Evolutionary conservation across 2,329 filamentous ascomycete species (phyloP), one percentile per base, ranked within the genome.

Genomic region (Ceratocystis albifundus): DNA sequence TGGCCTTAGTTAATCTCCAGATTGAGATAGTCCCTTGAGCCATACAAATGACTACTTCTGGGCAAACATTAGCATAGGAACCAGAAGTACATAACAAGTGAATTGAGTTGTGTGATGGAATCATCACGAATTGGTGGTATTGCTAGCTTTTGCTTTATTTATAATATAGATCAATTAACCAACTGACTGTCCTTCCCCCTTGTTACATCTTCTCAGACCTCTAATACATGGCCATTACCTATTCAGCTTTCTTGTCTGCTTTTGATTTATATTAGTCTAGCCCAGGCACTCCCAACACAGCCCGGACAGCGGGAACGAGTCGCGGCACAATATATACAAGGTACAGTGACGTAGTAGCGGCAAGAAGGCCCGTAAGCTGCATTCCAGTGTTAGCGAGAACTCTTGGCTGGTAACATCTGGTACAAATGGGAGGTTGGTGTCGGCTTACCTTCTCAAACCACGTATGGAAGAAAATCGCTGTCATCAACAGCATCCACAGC

Each of bases 401-500:
- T 17, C 36, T 30, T 3, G 8, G 7, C 12, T 6, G n/a, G 22
- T 20, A 50, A 50, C 2, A 48, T n/a, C n/a, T 0, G 20, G 20
- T 22, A 48, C 46, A 22, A 48, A 48, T n/a, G 46, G 20, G 48
- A 20, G 3, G 3, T 12, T 1, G 0, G 3, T 36, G 3, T 36
- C 25, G 36, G 74, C 80, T 72, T 72, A 89, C 88, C 87, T 97
- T 99, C 79, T 99, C 94, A 72, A 95, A 87, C 92, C 93, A 97
- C 0, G 94, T 99, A 76, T 99, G 94, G 73, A 99, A 99, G 80
- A 93, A 99, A 48, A 95, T 92, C 2, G 92, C 92, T 50, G 94
- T 99, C 94, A 99, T 99, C 69, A 97, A 80, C 74, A 99, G 76
- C 94, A 99, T 99, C 90, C 94, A 97, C 79, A 87, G 83, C 73